Evolutionary conservation across 2,329 filamentous ascomycete species (phyloP).

Genomic region (Trichothecium roseum): DNA sequence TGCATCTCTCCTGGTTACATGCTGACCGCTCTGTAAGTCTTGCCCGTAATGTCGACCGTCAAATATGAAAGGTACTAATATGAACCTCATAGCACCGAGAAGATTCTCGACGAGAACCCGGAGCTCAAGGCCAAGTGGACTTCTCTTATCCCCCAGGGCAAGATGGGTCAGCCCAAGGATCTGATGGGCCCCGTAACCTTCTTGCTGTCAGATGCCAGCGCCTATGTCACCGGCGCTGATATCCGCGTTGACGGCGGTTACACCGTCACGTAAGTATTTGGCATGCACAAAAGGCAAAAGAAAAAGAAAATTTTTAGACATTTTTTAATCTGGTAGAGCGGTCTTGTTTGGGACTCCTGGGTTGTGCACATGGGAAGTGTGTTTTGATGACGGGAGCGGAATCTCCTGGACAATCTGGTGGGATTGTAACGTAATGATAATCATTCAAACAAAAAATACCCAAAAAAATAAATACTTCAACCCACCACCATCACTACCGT

Average conservation of each 20-base stretch:
- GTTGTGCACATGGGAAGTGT: too few species aligned
- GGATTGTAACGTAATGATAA: too few species aligned
- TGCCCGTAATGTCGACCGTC: conserved; percentile 3
- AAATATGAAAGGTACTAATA: background rate
- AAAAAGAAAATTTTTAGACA: background rate
- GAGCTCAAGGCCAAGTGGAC: conserved; percentile 86
- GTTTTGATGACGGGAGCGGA: too few species aligned
- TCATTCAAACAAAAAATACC: too few species aligned
- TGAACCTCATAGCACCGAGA: conserved; percentile 56
- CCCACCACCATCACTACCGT: too few species aligned
- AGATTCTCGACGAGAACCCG: conserved; percentile 89
- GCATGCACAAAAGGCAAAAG: background rate
- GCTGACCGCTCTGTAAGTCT: conserved; percentile 76
- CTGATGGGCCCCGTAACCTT: conserved; percentile 90
- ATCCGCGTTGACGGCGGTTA: conserved; percentile 82
- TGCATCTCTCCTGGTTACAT: conserved; percentile 95
- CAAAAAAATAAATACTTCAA: too few species aligned
- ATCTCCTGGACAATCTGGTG: too few species aligned
- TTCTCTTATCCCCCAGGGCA: conserved; percentile 81
- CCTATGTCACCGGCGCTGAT: conserved; percentile 64
- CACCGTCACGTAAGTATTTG: conserved; percentile 54
- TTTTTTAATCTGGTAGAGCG: too few species aligned
- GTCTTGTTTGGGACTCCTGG: too few species aligned
- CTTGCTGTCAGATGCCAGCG: conserved; percentile 67
- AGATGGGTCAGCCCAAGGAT: conserved; percentile 87